These are phyloP conservation scores for Diddensiella caesifluorescens DNA, from an alignment of 805 yeast species.

Conservation along the genomic window DNA sequence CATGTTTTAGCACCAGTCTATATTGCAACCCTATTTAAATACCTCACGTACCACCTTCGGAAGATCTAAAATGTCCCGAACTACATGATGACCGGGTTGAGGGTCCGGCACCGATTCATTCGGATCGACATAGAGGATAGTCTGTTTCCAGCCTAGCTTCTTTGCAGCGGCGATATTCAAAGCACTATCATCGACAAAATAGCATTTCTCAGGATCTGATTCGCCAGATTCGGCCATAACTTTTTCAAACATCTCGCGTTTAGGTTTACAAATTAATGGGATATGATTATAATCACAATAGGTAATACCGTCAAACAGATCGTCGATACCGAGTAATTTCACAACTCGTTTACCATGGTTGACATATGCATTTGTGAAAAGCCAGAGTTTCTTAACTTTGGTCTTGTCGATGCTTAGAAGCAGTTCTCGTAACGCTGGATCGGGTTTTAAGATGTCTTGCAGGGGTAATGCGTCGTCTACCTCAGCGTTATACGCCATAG, in stretches of 20 bases:
- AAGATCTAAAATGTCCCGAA: conserved; percentile 54
- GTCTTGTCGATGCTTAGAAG: conserved; percentile 36
- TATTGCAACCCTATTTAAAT: conserved; percentile 27
- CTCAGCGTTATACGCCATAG: conserved; percentile 76
- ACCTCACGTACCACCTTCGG: conserved; percentile 48
- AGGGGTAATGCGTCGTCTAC: conserved; percentile 93
- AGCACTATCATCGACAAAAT: conserved; percentile 85
- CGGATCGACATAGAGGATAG: conserved; percentile 71
- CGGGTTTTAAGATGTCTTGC: conserved; percentile 66
- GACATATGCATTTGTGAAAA: conserved; percentile 90
- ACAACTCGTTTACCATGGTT: conserved; percentile 83
- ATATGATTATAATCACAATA: conserved; percentile 73
- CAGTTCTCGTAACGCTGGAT: conserved; percentile 31
- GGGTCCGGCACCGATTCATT: conserved; percentile 44
- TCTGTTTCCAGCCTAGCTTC: conserved; percentile 63
- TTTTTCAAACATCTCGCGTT: conserved; percentile 56
- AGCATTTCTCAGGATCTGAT: conserved; percentile 44
- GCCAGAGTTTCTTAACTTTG: conserved; percentile 73
- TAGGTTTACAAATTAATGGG: conserved; percentile 84
- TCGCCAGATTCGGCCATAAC: conserved; percentile 58
- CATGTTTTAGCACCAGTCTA: neutral
- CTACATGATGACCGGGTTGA: conserved; percentile 42
- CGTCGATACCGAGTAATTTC: conserved; percentile 80
- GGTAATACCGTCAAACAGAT: conserved; percentile 88
- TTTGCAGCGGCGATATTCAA: conserved; percentile 72